Conservation (phyloP, 345 rosid genomes). For the Sonneratia alba region DNA sequence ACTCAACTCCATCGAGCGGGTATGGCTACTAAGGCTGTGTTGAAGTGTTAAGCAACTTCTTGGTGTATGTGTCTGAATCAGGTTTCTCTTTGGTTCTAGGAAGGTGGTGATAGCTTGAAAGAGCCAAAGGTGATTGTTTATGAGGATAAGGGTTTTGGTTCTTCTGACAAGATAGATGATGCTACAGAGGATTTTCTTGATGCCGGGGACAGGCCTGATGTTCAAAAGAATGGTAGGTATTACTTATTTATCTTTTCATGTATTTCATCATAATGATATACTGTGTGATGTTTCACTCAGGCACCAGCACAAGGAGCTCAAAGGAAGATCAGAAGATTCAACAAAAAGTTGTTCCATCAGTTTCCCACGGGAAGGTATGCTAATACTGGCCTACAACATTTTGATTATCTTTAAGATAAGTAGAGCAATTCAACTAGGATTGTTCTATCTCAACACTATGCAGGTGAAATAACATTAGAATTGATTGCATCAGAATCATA, state of each 20-base stretch:
- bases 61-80: not conserved
- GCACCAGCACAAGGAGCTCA: slow-evolving; percentile 24
- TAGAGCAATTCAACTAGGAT: not conserved
- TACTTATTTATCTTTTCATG: not conserved
- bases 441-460: not conserved
- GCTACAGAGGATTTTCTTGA: slow-evolving; percentile 19
- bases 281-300: slow-evolving; percentile 23
- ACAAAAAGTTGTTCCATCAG: slow-evolving; percentile 15
- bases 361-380: slow-evolving; percentile 39
- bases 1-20: slow-evolving; percentile 59
- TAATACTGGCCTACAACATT: not conserved
- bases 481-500: not conserved
- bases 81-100: slow-evolving; percentile 35
- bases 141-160: slow-evolving; percentile 33
- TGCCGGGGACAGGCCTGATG: slow-evolving; percentile 16
- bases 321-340: slow-evolving; percentile 21
- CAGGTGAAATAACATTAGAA: not conserved
- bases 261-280: not conserved
- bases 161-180: slow-evolving; percentile 19
- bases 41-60: slow-evolving; percentile 1
- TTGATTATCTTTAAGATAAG: not conserved
- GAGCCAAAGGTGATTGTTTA: slow-evolving; percentile 63
- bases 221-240: slow-evolving; percentile 35
- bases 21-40: slow-evolving; percentile 17
- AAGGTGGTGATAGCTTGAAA: slow-evolving; percentile 46